Evolutionary conservation across 805 yeast genomes (phyloP), one percentile per base, ranked within the genome.

Genomic region (Kuraishia ogatae): DNA sequence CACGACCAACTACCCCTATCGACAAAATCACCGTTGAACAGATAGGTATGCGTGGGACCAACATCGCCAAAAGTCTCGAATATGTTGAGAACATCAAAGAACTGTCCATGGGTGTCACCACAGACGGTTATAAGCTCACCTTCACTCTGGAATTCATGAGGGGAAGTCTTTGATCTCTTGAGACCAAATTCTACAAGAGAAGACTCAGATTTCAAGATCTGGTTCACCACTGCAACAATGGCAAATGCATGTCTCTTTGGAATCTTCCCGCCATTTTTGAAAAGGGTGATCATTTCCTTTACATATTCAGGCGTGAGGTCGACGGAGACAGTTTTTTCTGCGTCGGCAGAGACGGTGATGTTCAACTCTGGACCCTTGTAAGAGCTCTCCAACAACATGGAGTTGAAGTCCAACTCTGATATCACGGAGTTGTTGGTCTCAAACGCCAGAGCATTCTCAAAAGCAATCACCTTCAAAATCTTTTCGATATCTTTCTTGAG

Each of bases 1-100:
- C 96, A 89, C 2, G 97, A 90, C 98, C 99, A 93, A 19, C 96
- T 88, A 5, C 99, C 99, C 65, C 99, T 79, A 68, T 94, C 99
- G 2, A 94, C 99, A 71, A 94, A 93, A 71, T 94, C 99, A 50
- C 99, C 99, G 65, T 94, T 94, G 75, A 94, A 93, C 51, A 94
- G 71, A 66, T 89, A 94, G 3, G 83, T 77, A 66, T 92, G 97
- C 2, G 72, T 69, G 2, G 77, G 73, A 2, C 76, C 65, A 0
- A 93, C 96, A 61, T 76, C 71, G 17, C 98, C 98, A 65, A 83
- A 92, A 50, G 67, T 76, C 39, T 78, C 69, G 69, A 94, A 93
- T 54, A 94, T 77, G 66, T 91, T 86, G 63, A 93, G 71, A 53
- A 94, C 84, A 67, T 94, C 99, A 64, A 81, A 93, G 67, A 87